Conservation (phyloP, 768 basidiomycete genomes). For the Megacollybia marginata region DNA sequence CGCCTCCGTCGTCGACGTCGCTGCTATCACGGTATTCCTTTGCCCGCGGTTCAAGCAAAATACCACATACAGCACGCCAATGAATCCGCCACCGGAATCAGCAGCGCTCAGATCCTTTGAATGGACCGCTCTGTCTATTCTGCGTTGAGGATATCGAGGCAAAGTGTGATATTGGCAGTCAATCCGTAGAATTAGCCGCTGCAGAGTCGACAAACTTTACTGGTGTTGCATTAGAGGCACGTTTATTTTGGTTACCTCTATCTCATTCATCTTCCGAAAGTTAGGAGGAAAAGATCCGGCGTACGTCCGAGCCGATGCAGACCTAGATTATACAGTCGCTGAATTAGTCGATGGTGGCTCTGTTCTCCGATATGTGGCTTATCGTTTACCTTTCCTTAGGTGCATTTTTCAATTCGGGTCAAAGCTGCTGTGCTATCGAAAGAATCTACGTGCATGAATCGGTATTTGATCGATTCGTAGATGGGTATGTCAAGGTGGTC, state of each 20-base stretch:
- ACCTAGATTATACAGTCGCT: conserved; percentile 73
- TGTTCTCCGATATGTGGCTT: background rate
- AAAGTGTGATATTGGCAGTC: conserved; percentile 46
- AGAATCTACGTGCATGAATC: conserved; percentile 91
- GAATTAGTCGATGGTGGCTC: conserved; percentile 84
- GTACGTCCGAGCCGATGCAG: conserved; percentile 84
- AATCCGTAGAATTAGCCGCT: conserved; percentile 65
- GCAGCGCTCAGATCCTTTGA: conserved; percentile 3
- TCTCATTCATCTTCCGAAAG: conserved; percentile 25
- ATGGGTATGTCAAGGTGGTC: conserved; percentile 61
- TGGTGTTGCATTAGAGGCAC: conserved; percentile 78
- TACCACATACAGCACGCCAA: conserved; percentile 77
- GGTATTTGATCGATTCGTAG: conserved; percentile 74
- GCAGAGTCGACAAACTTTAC: conserved; percentile 66
- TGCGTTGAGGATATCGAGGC: conserved; percentile 29
- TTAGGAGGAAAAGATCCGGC: conserved; percentile 98
- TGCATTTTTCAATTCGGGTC: conserved; percentile 95
- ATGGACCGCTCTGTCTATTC: conserved; percentile 50
- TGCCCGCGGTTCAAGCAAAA: conserved; percentile 45
- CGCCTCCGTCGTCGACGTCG: conserved; percentile 7
- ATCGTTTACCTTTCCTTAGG: conserved; percentile 21
- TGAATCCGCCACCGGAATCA: conserved; percentile 7
- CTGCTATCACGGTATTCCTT: conserved; percentile 16
- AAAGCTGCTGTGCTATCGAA: conserved; percentile 94
- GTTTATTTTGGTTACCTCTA: conserved; percentile 2